phyloP scores from a whole-genome alignment of 2,329 filamentous ascomycete genomes.

The Cladosporium colombiae region DNA sequence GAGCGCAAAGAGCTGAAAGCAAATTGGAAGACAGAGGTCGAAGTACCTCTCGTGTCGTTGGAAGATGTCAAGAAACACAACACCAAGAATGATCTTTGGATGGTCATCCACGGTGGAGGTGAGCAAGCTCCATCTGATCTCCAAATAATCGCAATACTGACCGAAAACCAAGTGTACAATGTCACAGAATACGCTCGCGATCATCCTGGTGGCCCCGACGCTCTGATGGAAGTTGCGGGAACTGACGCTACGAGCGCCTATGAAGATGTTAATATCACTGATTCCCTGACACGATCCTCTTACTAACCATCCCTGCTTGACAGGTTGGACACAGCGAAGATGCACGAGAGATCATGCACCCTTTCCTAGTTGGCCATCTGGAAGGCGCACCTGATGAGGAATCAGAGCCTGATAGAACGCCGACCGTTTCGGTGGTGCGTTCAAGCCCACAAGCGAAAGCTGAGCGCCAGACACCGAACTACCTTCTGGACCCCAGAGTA shows the following conservation, averaged over 20 bases:
- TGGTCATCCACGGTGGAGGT: slow-evolving; percentile 81
- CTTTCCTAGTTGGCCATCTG: slow-evolving; percentile 41
- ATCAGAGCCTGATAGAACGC: background rate
- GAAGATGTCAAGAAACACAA: slow-evolving; percentile 97
- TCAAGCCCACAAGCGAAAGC: background rate
- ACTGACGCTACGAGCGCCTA: slow-evolving; percentile 90
- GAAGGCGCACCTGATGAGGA: slow-evolving; percentile 25
- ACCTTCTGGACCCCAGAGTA: slow-evolving; percentile 12
- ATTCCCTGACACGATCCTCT: background rate
- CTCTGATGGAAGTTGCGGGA: slow-evolving; percentile 95
- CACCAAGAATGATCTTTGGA: slow-evolving; percentile 95
- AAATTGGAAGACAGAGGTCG: slow-evolving; percentile 57
- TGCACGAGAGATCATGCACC: slow-evolving; percentile 44
- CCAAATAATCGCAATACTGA: background rate
- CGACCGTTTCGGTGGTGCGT: background rate
- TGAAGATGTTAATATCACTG: slow-evolving; percentile 62
- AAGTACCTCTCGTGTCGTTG: slow-evolving; percentile 81
- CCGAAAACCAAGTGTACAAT: slow-evolving; percentile 65
- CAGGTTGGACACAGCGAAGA: slow-evolving; percentile 53
- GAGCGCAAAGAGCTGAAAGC: slow-evolving; percentile 29
- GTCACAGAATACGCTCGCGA: slow-evolving; percentile 92
- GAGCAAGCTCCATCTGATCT: background rate
- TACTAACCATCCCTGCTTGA: background rate
- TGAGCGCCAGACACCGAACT: background rate
- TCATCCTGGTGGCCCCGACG: slow-evolving; percentile 91